Base-by-base conservation (phyloP, 371 early-diverging fungal genomes). In the Mucor sp. region DNA sequence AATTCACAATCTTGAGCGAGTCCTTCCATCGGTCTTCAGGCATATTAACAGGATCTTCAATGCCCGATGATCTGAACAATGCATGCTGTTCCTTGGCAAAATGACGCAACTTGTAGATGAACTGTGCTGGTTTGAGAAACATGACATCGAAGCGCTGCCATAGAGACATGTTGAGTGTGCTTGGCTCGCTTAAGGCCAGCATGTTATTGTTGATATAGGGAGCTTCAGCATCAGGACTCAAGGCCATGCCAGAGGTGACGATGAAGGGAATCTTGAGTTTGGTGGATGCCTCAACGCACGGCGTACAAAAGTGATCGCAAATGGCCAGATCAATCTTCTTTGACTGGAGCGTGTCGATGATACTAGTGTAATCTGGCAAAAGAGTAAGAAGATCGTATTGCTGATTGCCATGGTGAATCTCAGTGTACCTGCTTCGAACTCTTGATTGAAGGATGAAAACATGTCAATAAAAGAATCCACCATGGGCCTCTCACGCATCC, bases 1-100 rank as follows among this genome's bases (percentile, higher is more conserved):
- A 70, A 53, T 79, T 79, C 17, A 76, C 62, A 7, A 79, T 21
- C 55, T 79, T 79, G 7, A 78, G 58, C 4, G 27, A 30, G n/a
- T 56, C 25, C 23, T 25, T 14, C 50, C 50, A 50, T 50, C 50
- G 8, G 8, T 23, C 23, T 50, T 50, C 50, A 9, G 50, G 56
- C 3, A 17, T 19, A n/a, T 56, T 9, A 1, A 56, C 56, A 6
- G 60, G 21, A 14, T 17, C 37, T 19, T 33, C 27, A 32, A 15
- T 48, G 62, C 62, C 41, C 37, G 11, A 41, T 2, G 39, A 41
- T 39, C 5, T 60, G 23, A 11, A 50, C 11, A 50, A 25, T 9
- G 23, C 50, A 23, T 12, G 7, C 25, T 43, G 27, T 21, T 43
- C 6, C 5, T 32, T 30, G 4, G 12, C 8, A 27, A 60, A 21